Base-by-base conservation (phyloP, 1,284 basidiomycete genomes). In the Puccinia polysora region DNA sequence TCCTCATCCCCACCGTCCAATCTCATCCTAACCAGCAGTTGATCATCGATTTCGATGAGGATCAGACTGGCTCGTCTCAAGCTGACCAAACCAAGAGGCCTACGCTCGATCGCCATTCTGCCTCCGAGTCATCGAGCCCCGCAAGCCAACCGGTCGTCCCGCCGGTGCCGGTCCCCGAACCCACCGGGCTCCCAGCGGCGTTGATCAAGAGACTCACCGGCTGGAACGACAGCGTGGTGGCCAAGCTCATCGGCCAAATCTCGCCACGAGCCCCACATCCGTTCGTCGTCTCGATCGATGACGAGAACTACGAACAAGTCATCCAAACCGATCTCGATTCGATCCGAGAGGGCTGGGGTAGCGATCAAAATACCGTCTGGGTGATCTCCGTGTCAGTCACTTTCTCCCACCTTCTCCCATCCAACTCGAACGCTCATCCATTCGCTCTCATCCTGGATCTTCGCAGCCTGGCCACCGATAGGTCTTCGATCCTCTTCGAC, bases 301-400 rank as follows among this genome's bases (percentile, higher is more conserved):
- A 71, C 34, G 58, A 62, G 14, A 71, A 71, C 49, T 71, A 55
- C 15, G 2, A 64, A 28, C 49, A 71, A 14, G 69, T 71, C 28
- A 63, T 71, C 40, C 25, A 60, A 47, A 63, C 69, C 3, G 59
- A 62, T 30, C n/a, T 71, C 15, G 69, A 71, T 64, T 55, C 38
- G 15, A 56, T 71, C n/a, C 30, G 32, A 18, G 47, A 58, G 23
- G 69, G 69, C 1, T 71, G 69, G 69, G 69, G 69, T 3, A 63
- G 59, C 23, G 36, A 52, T 45, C 47, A 71, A 30, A 38, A 71
- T 50, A 71, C 69, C 23, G 58, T 71, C 40, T 71, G 69, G 69
- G 58, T 71, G n/a, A 64, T 64, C 14, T 50, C 58, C 23, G 60
- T 71, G 69, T 71, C 53, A 7, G 59, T 64, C 25, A 65, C 6